Conservation (phyloP, 768 basidiomycete genomes). For the Strobilomyces confusus region DNA sequence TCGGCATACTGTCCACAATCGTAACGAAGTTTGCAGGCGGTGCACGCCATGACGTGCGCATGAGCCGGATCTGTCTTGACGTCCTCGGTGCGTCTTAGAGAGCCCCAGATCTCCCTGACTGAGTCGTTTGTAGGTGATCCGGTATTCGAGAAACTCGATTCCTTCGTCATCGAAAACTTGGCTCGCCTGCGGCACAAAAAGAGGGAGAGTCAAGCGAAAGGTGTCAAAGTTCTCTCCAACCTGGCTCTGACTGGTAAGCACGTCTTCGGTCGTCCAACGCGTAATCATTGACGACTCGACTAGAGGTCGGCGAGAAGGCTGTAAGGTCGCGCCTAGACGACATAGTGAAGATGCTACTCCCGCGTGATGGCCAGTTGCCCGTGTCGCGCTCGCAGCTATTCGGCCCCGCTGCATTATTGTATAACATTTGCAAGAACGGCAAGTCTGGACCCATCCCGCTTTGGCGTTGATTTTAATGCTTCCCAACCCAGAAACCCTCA, state of each 20-base stretch:
- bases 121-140: too few relatives aligned
- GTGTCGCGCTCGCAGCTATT: not conserved
- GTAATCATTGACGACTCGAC: not conserved
- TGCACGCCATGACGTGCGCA: not conserved
- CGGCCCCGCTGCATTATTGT: not conserved
- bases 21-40: not conserved
- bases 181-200: too few relatives aligned
- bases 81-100: not conserved
- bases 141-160: too few relatives aligned
- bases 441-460: not conserved
- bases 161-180: too few relatives aligned
- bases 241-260: not conserved
- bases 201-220: not conserved
- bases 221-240: not conserved
- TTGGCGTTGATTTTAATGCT: too few relatives aligned
- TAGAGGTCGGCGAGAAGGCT: not conserved
- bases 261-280: not conserved
- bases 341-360: conserved; percentile 6
- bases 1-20: not conserved
- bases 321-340: not conserved
- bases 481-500: too few relatives aligned
- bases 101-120: too few relatives aligned
- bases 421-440: not conserved
- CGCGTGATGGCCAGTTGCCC: not conserved
- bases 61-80: too few relatives aligned